A percentile compares a stretch with the other conserved stretches of the same genome.
Evolutionary conservation across 345 rosid genomes (phyloP).

Genomic region (Eucalyptus rudis): DNA sequence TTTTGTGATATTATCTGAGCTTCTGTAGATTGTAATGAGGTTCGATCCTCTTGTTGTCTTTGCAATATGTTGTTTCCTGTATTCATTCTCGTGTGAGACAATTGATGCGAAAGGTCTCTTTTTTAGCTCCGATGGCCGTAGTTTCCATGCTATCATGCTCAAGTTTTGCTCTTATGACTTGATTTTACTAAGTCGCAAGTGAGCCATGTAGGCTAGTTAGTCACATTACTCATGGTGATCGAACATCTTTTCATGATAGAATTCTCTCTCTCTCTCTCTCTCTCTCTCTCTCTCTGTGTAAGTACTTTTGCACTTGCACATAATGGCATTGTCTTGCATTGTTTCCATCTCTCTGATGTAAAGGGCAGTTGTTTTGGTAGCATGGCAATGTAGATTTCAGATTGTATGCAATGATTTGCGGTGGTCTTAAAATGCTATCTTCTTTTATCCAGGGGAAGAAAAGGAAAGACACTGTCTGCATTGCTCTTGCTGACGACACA

Average conservation of each 20-base stretch:
- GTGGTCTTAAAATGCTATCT: neutral
- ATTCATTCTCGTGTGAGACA: neutral
- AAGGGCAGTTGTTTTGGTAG: neutral
- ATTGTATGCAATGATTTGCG: neutral
- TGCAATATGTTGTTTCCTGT: neutral
- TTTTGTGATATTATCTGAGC: neutral
- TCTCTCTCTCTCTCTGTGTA: neutral
- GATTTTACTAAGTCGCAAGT: neutral
- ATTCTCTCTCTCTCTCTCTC: neutral
- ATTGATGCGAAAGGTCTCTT: neutral
- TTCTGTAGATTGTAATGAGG: neutral
- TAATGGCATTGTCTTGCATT: no score
- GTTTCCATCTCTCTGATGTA: neutral
- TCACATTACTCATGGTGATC: neutral
- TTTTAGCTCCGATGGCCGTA: neutral
- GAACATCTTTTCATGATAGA: neutral
- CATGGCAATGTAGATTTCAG: neutral
- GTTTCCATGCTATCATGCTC: neutral
- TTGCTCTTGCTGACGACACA: constrained; percentile 74
- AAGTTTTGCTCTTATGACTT: neutral
- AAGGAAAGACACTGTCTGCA: constrained; percentile 73
- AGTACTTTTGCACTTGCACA: no score
- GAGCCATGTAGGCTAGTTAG: neutral
- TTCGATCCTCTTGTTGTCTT: neutral
- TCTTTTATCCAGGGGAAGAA: constrained; percentile 57